Evolutionary conservation across 192 early-diverging fungal species (phyloP), one percentile per base, ranked within the genome.

Genomic region (Podila clonocystis): DNA sequence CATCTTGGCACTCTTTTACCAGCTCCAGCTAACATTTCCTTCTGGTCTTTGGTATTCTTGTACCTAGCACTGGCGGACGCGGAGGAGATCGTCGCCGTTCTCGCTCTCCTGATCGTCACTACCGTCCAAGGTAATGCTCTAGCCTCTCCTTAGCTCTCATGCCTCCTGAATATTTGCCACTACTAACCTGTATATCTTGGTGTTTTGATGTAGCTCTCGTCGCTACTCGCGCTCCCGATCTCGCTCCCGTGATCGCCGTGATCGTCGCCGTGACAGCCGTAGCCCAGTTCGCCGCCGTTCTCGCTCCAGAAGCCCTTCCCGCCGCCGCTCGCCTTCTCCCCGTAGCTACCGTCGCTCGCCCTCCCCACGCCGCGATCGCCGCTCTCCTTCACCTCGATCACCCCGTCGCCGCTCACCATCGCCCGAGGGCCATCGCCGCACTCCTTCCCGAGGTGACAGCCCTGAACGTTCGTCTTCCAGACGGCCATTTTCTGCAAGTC

Each of bases 11-110:
- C 15, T 19, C 24, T 7, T 1, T 19, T 24, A 9, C 15, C 52
- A 24, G 24, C n/a, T 24, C 52, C n/a, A 57, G 20, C 52, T 24
- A 36, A 22, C 58, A 3, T 22, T n/a, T 24, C 6, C 15, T 13
- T 50, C 28, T 22, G 31, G 7, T n/a, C 20, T 34, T 33, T 78
- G 65, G 68, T 30, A 49, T 61, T 58, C 63, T 41, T 36, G 59
- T 63, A 50, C 26, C 50, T 34, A 45, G 62, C 26, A 49, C 61
- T 52, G 70, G 70, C 19, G 60, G 68, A 50, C 41, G 77, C 3
- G 73, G 73, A 62, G 52, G 77, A 58, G 71, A 65, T 50, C 70
- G 77, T 34, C 70, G 76, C 55, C 70, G 77, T 50, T 80, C 77
- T 38, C 62, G 77, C 49, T 80, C 77, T 3, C 58, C 62, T n/a